Percentiles rank a stretch among this genome's conserved stretches.
These are phyloP conservation scores for Hanseniaspora guilliermondii DNA, from an alignment of 805 yeast species.

Conservation along the genomic window DNA sequence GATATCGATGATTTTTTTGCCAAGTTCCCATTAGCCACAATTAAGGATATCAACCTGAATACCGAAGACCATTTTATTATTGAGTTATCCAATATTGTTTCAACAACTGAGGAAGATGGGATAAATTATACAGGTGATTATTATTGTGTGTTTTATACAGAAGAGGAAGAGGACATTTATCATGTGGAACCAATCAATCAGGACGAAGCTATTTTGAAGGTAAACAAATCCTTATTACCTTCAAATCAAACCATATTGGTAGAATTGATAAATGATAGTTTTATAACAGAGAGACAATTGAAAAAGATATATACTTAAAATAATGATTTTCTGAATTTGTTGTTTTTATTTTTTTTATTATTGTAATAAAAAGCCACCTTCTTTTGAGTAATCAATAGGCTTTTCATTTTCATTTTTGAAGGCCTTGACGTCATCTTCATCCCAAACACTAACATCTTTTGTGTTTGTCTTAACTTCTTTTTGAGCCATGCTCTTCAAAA, in stretches of 20 bases:
- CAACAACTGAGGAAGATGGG: constrained; percentile 24
- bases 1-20: constrained; percentile 49
- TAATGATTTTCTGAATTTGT: too few relatives aligned
- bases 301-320: constrained; percentile 1
- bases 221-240: neutral
- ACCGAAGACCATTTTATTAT: constrained; percentile 50
- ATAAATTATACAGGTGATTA: neutral
- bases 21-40: constrained; percentile 46
- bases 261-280: constrained; percentile 8
- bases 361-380: constrained; percentile 8
- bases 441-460: constrained; percentile 13
- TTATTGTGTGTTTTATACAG: neutral
- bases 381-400: neutral
- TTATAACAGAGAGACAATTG: constrained; percentile 5
- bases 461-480: constrained; percentile 23
- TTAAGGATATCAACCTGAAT: constrained; percentile 60
- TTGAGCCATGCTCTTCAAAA: constrained; percentile 85
- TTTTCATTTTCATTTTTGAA: constrained; percentile 6
- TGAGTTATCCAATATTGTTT: constrained; percentile 43
- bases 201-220: neutral
- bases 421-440: constrained; percentile 6
- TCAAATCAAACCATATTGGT: neutral
- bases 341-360: neutral
- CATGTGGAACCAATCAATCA: neutral
- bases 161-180: constrained; percentile 3